phyloP scores from a whole-genome alignment of 495 filamentous ascomycete genomes.

The Penicillium angulare region DNA sequence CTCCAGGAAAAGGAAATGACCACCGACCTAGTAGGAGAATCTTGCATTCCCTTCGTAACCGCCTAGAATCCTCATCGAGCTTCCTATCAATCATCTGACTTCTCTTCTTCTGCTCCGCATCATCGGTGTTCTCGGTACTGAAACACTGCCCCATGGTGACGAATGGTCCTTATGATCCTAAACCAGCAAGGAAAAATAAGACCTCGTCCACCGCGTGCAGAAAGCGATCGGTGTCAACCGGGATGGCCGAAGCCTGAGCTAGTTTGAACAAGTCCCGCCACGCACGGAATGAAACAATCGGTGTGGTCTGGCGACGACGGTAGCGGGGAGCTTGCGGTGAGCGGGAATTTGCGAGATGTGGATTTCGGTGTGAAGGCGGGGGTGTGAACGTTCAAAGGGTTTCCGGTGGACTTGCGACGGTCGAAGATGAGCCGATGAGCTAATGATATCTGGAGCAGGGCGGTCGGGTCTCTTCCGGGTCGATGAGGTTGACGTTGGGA shows the following conservation, averaged over 20 bases:
- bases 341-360: background rate
- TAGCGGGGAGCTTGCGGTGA: conserved; percentile 5
- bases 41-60: conserved; percentile 95
- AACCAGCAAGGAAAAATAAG: conserved; percentile 20
- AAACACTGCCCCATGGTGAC: conserved; percentile 82
- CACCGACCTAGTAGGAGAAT: conserved; percentile 86
- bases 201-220: conserved; percentile 27
- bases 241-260: conserved; percentile 21
- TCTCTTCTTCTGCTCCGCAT: conserved; percentile 86
- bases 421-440: background rate
- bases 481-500: background rate
- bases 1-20: background rate
- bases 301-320: background rate
- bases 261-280: conserved; percentile 19
- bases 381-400: conserved; percentile 13
- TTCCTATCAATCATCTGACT: conserved; percentile 91
- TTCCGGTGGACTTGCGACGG: conserved; percentile 12
- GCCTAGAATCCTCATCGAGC: conserved; percentile 88
- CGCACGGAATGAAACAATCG: conserved; percentile 10
- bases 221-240: conserved; percentile 29
- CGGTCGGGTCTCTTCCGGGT: background rate
- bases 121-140: conserved; percentile 72
- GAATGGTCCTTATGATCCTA: conserved; percentile 14
- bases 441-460: background rate
- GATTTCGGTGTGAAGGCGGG: conserved; percentile 5